Conservation (phyloP, 176 grass and related monocot species). For the Oryza nivara region DNA sequence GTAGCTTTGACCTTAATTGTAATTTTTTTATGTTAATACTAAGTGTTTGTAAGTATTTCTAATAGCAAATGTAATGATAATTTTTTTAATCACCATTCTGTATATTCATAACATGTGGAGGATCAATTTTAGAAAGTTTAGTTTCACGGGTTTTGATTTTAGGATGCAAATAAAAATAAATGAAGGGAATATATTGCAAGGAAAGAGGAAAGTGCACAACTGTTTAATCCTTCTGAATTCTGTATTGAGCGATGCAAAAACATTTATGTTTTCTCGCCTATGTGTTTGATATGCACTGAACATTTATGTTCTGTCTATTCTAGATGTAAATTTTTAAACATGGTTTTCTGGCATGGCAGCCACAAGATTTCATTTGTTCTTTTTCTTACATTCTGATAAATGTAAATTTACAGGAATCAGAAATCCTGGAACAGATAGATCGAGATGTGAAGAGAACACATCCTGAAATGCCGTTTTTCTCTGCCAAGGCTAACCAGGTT, state of each 20-base stretch:
- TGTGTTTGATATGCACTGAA: slow-evolving; percentile 15
- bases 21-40: too few species aligned
- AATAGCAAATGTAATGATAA: background rate
- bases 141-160: background rate
- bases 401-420: slow-evolving; percentile 65
- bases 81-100: background rate
- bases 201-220: slow-evolving; percentile 13
- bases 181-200: background rate
- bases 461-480: slow-evolving; percentile 85
- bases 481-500: slow-evolving; percentile 68
- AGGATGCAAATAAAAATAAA: background rate
- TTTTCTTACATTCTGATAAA: background rate
- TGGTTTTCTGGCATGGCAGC: slow-evolving; percentile 26
- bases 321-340: slow-evolving; percentile 15
- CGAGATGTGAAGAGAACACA: slow-evolving; percentile 90
- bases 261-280: background rate
- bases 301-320: background rate
- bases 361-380: background rate
- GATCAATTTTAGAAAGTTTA: background rate
- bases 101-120: background rate
- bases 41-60: background rate
- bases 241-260: background rate
- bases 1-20: too few species aligned
- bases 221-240: background rate
- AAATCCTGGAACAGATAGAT: slow-evolving; percentile 90